Evolutionary conservation across 2,329 filamentous ascomycete species (phyloP), one percentile per base, ranked within the genome.

Genomic region (Pseudocercospora fuligena): DNA sequence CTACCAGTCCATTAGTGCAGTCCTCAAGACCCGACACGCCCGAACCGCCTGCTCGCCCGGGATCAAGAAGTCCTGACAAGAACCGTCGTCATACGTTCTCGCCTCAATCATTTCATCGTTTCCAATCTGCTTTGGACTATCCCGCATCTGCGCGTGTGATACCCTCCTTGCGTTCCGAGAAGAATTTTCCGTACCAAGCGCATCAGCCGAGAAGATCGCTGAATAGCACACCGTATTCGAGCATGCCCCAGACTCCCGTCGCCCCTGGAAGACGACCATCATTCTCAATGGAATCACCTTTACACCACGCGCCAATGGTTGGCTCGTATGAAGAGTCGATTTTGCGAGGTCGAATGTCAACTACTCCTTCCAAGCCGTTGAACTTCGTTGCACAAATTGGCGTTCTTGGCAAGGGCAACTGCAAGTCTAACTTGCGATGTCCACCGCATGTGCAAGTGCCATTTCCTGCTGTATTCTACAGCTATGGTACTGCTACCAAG

Each of bases 271-370:
- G 84, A 16, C 85, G 93, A 51, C 89, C 90, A 0, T 97, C 94
- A 0, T 83, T 92, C 54, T 89, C 90, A 23, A 53, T 47, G 0
- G 94, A 97, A 54, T 93, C 92, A 2, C 90, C 92, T 3, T 82
- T 95, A 29, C 92, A 94, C 64, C 93, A 96, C 79, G 94, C 94
- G 8, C 94, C 94, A 3, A 96, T 99, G 91, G 94, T 98, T 1
- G 95, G 95, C 1, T 97, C 94, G 1, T 99, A 97, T 73, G 95
- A 99, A 79, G 95, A 99, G 80, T 97, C 93, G 29, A 97, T 99
- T 67, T 83, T 99, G 1, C 89, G 93, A 56, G 95, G 95, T 46
- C 89, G 95, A 69, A 99, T 99, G 95, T 98, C 95, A 29, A 97
- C 94, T 1, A 95, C 90, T 1, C 94, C 95, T 0, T 98, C 94